Conservation (phyloP, 129 eudicot species). For the Flaveria brownii region DNA sequence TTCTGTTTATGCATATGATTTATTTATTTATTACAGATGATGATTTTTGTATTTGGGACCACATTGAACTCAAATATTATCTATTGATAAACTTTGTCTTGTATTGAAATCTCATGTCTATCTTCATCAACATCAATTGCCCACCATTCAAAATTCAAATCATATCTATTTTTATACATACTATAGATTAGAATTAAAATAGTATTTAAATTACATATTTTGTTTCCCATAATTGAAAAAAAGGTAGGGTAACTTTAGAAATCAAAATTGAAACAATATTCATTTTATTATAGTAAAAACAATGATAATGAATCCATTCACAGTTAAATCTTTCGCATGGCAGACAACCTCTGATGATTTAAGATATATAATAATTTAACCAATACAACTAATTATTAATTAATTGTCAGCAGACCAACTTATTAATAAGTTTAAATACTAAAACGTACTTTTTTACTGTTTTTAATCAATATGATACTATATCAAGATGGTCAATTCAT, state of each 20-base stretch:
- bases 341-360: constrained; percentile 7
- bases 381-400: not conserved
- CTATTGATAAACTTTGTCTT: not conserved
- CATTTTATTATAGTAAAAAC: not conserved
- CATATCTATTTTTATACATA: not conserved
- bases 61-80: not conserved
- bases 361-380: not conserved
- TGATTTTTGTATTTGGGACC: not conserved
- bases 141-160: not conserved
- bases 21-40: not conserved
- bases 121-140: not conserved
- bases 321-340: not conserved
- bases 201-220: not conserved
- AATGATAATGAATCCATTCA: not conserved
- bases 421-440: not conserved
- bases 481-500: not conserved
- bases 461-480: not conserved
- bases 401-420: not conserved
- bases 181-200: not conserved
- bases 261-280: not conserved
- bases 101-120: too few species aligned
- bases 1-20: not conserved
- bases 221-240: not conserved
- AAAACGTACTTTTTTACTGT: not conserved
- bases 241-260: not conserved